These are phyloP conservation scores for Blastocystis hominis DNA, from an alignment of 352 stramenopile genomes.

Conservation along the genomic window DNA sequence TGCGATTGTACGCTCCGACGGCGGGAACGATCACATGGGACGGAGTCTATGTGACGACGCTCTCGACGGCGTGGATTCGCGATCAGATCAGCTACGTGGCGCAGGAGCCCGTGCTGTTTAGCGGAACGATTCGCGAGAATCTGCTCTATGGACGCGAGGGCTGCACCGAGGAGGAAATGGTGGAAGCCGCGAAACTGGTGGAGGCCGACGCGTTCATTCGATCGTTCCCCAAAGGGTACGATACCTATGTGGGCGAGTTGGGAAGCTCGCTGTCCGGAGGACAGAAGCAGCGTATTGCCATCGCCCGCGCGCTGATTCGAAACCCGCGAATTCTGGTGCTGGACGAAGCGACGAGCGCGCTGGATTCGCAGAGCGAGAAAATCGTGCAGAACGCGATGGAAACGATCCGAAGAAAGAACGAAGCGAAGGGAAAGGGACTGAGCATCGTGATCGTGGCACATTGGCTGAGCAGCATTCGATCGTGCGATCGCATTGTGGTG, in stretches of 20 bases:
- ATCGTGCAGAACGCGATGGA: constrained; percentile 73
- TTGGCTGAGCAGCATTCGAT: constrained; percentile 79
- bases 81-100: constrained; percentile 73
- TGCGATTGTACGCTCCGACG: constrained; percentile 62
- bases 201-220: constrained; percentile 82
- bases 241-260: constrained; percentile 75
- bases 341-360: no score
- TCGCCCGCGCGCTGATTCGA: constrained; percentile 79
- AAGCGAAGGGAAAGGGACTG: constrained; percentile 61
- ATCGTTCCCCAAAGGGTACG: constrained; percentile 74
- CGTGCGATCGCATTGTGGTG: constrained; percentile 86
- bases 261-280: constrained; percentile 78
- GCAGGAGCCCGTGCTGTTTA: constrained; percentile 81
- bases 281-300: constrained; percentile 85
- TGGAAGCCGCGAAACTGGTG: constrained; percentile 68
- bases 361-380: constrained; percentile 68
- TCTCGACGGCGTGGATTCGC: constrained; percentile 62
- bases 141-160: constrained; percentile 69
- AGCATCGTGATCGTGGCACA: constrained; percentile 87
- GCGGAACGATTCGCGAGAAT: constrained; percentile 68
- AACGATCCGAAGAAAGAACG: constrained; percentile 59
- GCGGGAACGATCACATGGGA: not conserved
- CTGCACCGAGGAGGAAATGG: constrained; percentile 71
- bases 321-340: constrained; percentile 76
- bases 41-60: not conserved